Evolutionary conservation across 345 rosid genomes (phyloP).

Genomic region (Passiflora organensis): DNA sequence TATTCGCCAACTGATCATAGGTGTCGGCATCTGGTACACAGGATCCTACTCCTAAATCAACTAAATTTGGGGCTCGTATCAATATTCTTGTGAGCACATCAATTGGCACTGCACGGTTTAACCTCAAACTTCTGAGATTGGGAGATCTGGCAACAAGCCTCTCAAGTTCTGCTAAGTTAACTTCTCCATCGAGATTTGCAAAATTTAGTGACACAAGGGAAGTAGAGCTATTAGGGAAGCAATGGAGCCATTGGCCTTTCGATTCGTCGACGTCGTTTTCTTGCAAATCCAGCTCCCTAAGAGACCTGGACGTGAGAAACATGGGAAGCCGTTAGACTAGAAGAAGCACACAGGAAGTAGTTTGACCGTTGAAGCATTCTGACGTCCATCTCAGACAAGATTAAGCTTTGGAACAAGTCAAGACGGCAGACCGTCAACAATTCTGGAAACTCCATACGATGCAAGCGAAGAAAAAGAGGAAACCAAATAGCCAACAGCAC

Average conservation of each 20-base stretch:
- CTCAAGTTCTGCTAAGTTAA: conserved; percentile 68
- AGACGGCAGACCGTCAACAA: neutral
- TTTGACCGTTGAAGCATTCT: no score
- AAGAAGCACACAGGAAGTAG: no score
- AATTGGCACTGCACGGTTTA: conserved; percentile 71
- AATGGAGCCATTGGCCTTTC: conserved; percentile 86
- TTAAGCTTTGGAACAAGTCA: no score
- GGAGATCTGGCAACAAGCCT: conserved; percentile 93
- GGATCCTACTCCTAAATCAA: conserved; percentile 85
- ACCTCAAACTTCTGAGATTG: conserved; percentile 70
- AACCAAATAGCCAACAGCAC: neutral
- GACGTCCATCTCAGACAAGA: no score
- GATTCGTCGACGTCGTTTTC: conserved; percentile 97
- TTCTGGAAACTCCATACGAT: neutral
- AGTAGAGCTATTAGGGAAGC: conserved; percentile 73
- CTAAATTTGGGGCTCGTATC: conserved; percentile 59
- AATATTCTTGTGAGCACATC: conserved; percentile 63
- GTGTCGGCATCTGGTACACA: conserved; percentile 56
- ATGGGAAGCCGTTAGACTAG: conserved; percentile 5
- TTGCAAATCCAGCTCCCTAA: conserved; percentile 93
- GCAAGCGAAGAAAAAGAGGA: neutral
- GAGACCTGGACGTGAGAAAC: conserved; percentile 46
- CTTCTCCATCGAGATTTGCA: conserved; percentile 88
- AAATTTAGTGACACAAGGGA: conserved; percentile 78
- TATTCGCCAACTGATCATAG: conserved; percentile 36